Conservation (phyloP, 2,329 filamentous ascomycete species). For the Decorospora gaudefroyi region DNA sequence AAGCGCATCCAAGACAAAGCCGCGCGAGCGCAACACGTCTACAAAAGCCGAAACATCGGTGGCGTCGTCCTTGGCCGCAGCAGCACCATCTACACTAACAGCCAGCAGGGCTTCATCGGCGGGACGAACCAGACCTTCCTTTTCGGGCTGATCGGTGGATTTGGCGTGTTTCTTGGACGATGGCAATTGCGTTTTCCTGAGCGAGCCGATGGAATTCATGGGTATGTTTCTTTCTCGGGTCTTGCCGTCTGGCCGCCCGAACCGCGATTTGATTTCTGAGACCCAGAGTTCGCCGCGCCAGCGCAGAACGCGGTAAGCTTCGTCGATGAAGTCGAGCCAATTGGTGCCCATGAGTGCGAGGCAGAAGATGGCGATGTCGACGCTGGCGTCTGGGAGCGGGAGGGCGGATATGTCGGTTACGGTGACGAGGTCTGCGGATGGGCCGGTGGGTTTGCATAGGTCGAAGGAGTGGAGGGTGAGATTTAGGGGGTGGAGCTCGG, state of each 20-base stretch:
- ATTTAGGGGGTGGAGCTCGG: constrained; percentile 67
- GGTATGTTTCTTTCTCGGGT: constrained; percentile 54
- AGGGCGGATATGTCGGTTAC: constrained; percentile 86
- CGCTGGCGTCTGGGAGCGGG: constrained; percentile 72
- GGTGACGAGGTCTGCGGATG: constrained; percentile 76
- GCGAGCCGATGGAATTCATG: constrained; percentile 68
- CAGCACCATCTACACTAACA: constrained; percentile 68
- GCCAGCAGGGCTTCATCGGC: constrained; percentile 64
- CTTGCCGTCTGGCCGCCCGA: constrained; percentile 64
- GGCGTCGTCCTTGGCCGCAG: constrained; percentile 67
- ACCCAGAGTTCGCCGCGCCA: constrained; percentile 98
- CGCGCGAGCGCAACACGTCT: constrained; percentile 75
- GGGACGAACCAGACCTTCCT: constrained; percentile 55
- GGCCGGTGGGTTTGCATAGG: constrained; percentile 73
- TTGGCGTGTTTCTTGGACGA: constrained; percentile 45
- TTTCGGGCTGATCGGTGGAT: constrained; percentile 56
- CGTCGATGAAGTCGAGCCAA: constrained; percentile 95
- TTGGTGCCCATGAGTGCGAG: constrained; percentile 98
- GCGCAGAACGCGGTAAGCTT: constrained; percentile 87
- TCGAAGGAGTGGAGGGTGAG: constrained; percentile 84
- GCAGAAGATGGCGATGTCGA: constrained; percentile 92
- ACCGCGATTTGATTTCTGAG: constrained; percentile 93
- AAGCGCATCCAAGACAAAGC: constrained; percentile 71
- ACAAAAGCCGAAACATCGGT: constrained; percentile 89
- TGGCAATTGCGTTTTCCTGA: constrained; percentile 26